phyloP scores from a whole-genome alignment of 2,329 filamentous ascomycete species.

The Fusarium incarnatum region DNA sequence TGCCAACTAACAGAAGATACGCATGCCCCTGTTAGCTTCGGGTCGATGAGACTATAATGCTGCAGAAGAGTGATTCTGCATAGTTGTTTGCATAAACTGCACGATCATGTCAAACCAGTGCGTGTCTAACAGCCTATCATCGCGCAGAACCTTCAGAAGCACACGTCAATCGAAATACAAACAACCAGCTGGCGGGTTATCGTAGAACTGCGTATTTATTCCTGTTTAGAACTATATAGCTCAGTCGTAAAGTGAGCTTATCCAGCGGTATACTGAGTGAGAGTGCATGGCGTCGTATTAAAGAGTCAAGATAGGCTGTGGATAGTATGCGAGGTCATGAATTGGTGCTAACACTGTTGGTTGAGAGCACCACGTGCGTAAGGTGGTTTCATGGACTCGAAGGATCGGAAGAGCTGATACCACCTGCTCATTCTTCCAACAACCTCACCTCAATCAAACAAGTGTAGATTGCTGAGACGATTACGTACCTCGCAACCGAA shows the following conservation, averaged over 20 bases:
- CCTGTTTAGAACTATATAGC: neutral
- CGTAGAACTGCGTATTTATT: neutral
- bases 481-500: constrained; percentile 11
- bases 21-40: constrained; percentile 1
- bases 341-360: neutral
- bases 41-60: neutral
- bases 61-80: neutral
- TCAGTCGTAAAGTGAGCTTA: neutral
- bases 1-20: neutral
- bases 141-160: neutral
- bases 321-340: neutral
- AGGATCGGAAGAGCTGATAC: neutral
- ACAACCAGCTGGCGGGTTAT: neutral
- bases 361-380: neutral
- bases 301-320: neutral
- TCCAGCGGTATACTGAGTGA: neutral
- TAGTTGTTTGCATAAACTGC: constrained; percentile 1
- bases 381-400: neutral
- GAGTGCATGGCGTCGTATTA: neutral
- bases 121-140: neutral
- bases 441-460: neutral
- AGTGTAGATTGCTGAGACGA: neutral
- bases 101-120: neutral
- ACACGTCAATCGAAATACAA: neutral
- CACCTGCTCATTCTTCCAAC: neutral